Base-by-base conservation (phyloP, 78 protist species). In the Salpingoeca rosetta region DNA sequence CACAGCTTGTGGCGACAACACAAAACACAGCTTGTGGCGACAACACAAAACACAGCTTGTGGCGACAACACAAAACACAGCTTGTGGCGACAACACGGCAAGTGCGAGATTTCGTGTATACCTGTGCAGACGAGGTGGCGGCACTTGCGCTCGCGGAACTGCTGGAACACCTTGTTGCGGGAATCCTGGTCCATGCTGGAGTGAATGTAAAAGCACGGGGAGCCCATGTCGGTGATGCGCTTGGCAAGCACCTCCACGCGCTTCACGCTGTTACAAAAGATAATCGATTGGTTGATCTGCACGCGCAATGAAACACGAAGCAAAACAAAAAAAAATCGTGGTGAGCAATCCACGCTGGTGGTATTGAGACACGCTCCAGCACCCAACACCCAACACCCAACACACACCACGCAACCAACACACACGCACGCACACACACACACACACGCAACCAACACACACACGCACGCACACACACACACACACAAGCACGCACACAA, bases 131-230 rank as follows among this genome's bases (percentile, higher is more conserved):
- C 99, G n/a, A 98, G 92, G 90, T 96, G 95, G 24, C 99, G 92
- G 91, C 96, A 92, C 39, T 76, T 86, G n/a, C 99, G 98, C 44
- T 87, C 80, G 65, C 99, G 84, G 92, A 98, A 98, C 88, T 96
- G 99, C 57, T 97, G 98, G 93, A 98, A 97, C 72, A 98, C 99
- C 28, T 98, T 89, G 91, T 97, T 97, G n/a, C 99, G 83, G 83
- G 96, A 94, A 36, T 82, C 81, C 87, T 97, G 99, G 44, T 45
- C 90, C 99, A 98, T 97, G 86, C 95, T 94, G 38, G 99, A 94
- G 89, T 98, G 99, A 85, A 98, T 97, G 92, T 95, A 98, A 88
- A 91, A 97, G 94, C 99, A 97, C n/a, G 98, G 94, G 90, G 90
- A 96, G 31, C 98, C 97, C 72, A 93, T 89, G 65, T 94, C 92